A percentile compares a stretch with the other conserved stretches of the same genome.
Evolutionary conservation across 495 filamentous ascomycete species (phyloP).

Genomic region (Massariosphaeria phaeospora): DNA sequence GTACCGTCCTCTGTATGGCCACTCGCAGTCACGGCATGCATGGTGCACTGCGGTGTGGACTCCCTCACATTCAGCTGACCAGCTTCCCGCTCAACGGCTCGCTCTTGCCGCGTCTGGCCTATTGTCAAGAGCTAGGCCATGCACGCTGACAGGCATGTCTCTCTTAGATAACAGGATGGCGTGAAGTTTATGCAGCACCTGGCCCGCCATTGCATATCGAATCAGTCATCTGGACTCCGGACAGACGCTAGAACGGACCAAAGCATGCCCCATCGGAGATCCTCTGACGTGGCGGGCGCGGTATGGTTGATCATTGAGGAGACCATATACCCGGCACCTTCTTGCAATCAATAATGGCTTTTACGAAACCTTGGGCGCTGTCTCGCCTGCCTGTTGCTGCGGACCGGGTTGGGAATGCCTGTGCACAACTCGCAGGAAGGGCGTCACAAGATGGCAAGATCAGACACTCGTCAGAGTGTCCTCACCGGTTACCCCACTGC

Average conservation of each 20-base stretch:
- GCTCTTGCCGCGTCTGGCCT: constrained; percentile 29
- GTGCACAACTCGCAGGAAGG: constrained; percentile 21
- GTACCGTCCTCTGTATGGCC: constrained; percentile 24
- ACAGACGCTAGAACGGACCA: constrained; percentile 35
- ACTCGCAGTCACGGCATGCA: constrained; percentile 29
- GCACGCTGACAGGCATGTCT: constrained; percentile 32
- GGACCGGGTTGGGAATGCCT: constrained; percentile 26
- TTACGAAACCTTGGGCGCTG: constrained; percentile 26
- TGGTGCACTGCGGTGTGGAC: constrained; percentile 24
- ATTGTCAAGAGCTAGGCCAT: constrained; percentile 34
- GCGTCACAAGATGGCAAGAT: constrained; percentile 34
- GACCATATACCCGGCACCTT: constrained; percentile 24
- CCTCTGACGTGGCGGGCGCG: constrained; percentile 38
- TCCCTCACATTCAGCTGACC: constrained; percentile 33
- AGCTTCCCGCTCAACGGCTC: constrained; percentile 32
- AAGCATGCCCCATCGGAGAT: constrained; percentile 38
- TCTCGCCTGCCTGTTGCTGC: constrained; percentile 24
- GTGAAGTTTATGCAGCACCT: constrained; percentile 34
- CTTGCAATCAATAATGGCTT: constrained; percentile 29
- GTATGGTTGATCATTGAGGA: constrained; percentile 36
- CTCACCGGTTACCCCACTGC: constrained; percentile 33
- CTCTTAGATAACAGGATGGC: constrained; percentile 32
- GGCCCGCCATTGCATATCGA: constrained; percentile 34
- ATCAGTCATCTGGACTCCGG: constrained; percentile 34
- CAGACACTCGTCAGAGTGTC: constrained; percentile 28